These are phyloP conservation scores for Leptomonas pyrrhocoris DNA, from an alignment of 208 protist genomes.

Conservation along the genomic window DNA sequence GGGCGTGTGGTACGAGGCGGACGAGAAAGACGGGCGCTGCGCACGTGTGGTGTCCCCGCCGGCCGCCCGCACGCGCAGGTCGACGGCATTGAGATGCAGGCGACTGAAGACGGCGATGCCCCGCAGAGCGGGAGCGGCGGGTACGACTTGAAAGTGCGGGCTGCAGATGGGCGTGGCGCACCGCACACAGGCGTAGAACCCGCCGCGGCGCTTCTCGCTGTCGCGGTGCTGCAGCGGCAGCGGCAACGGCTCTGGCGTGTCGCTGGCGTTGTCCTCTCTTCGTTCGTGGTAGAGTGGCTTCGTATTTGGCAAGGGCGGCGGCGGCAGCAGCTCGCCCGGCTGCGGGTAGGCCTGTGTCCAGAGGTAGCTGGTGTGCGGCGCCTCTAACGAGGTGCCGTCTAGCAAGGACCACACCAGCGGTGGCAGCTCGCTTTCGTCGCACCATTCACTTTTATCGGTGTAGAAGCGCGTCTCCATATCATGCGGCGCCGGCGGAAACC, in stretches of 20 bases:
- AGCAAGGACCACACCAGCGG: slow-evolving; percentile 40
- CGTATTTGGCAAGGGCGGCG: background rate
- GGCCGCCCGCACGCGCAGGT: slow-evolving; percentile 44
- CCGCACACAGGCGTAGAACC: slow-evolving; percentile 82
- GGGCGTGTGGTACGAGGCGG: background rate
- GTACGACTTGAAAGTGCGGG: slow-evolving; percentile 58
- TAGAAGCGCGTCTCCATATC: slow-evolving; percentile 31
- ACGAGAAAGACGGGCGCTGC: background rate
- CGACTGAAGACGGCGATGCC: slow-evolving; percentile 67
- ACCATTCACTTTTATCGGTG: slow-evolving; percentile 22
- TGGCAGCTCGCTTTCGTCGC: slow-evolving; percentile 21
- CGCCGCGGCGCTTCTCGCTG: slow-evolving; percentile 31
- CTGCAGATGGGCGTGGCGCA: slow-evolving; percentile 63
- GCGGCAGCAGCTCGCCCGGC: slow-evolving; percentile 22
- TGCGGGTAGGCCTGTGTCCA: slow-evolving; percentile 58
- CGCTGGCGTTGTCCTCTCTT: background rate
- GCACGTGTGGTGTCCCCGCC: background rate
- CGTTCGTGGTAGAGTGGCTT: background rate
- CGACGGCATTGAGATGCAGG: slow-evolving; percentile 39
- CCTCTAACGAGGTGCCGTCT: slow-evolving; percentile 57
- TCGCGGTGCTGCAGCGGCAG: slow-evolving; percentile 37
- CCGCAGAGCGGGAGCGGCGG: slow-evolving; percentile 24
- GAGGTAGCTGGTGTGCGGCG: slow-evolving; percentile 67
- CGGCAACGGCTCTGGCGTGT: background rate
- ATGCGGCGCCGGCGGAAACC: slow-evolving; percentile 16